Conservation (phyloP, 2,329 filamentous ascomycete genomes). For the Fusarium subtropicale region DNA sequence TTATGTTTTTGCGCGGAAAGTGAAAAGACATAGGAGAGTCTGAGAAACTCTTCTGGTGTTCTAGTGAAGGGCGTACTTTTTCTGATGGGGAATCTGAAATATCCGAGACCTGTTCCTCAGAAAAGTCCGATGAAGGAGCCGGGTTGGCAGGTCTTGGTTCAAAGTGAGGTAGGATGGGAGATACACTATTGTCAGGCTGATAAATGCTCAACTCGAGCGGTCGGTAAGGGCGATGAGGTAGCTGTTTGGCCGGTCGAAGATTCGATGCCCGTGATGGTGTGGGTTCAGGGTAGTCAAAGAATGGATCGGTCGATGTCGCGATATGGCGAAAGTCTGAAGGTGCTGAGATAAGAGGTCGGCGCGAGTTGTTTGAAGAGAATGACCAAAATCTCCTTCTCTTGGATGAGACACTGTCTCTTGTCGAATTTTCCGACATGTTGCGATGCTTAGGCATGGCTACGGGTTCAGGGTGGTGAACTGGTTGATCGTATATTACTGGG, state of each 20-base stretch:
- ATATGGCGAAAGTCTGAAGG: conserved; percentile 72
- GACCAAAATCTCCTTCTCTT: conserved; percentile 61
- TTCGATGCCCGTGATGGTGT: conserved; percentile 41
- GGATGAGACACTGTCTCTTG: conserved; percentile 58
- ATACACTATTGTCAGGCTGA: conserved; percentile 56
- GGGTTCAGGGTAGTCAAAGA: conserved; percentile 44
- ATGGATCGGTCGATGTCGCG: conserved; percentile 59
- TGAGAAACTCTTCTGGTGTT: conserved; percentile 58
- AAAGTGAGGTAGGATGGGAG: conserved; percentile 67
- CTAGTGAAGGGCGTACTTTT: conserved; percentile 47
- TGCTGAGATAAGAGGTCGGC: conserved; percentile 67
- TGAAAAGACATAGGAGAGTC: conserved; percentile 67
- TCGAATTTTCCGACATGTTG: conserved; percentile 43
- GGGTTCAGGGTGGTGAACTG: conserved; percentile 46
- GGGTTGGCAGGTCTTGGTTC: conserved; percentile 54
- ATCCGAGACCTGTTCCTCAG: conserved; percentile 48
- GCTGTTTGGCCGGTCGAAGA: conserved; percentile 41
- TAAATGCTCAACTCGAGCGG: conserved; percentile 70
- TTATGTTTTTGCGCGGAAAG: conserved; percentile 60
- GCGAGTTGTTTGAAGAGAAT: conserved; percentile 56
- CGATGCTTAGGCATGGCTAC: conserved; percentile 43
- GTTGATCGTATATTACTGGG: conserved; percentile 48
- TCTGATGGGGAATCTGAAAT: conserved; percentile 40
- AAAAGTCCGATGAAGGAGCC: conserved; percentile 51
- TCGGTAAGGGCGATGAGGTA: conserved; percentile 57